A percentile compares a stretch with the other conserved stretches of the same genome.
phyloP scores from a whole-genome alignment of 805 yeast genomes.

The Barnettozyma pratensis region DNA sequence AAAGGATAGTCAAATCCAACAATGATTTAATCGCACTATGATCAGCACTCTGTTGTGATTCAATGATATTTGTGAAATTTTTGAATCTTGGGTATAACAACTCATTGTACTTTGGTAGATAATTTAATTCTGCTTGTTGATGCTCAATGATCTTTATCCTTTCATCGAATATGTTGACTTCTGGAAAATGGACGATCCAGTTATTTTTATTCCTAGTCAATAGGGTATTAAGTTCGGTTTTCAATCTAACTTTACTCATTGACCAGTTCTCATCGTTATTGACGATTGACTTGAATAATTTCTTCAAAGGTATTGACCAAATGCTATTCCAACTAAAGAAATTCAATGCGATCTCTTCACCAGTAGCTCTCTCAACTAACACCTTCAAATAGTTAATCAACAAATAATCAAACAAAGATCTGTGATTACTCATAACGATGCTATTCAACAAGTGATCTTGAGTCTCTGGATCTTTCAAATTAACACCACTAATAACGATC shows the following conservation, averaged over 20 bases:
- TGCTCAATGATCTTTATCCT: conserved; percentile 44
- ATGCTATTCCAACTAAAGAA: conserved; percentile 69
- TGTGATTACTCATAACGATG: conserved; percentile 50
- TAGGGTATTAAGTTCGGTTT: conserved; percentile 27
- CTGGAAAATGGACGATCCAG: conserved; percentile 80
- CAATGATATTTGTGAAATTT: conserved; percentile 45
- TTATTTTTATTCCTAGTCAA: conserved; percentile 35
- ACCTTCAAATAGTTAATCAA: conserved; percentile 37
- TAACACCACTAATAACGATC: conserved; percentile 23
- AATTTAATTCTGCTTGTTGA: conserved; percentile 48
- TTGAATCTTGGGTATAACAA: conserved; percentile 76
- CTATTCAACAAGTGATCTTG: conserved; percentile 29
- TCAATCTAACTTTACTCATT: conserved; percentile 30
- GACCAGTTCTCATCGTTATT: conserved; percentile 70
- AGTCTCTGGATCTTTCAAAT: conserved; percentile 18
- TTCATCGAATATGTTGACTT: conserved; percentile 65
- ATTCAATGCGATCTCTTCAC: conserved; percentile 28
- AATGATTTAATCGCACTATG: conserved; percentile 17
- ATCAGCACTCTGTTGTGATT: conserved; percentile 1
- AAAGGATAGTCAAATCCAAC: conserved; percentile 33
- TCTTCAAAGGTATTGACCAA: conserved; percentile 55
- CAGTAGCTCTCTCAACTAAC: conserved; percentile 22
- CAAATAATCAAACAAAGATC: conserved; percentile 61
- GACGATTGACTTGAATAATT: conserved; percentile 40
- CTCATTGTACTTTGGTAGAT: conserved; percentile 54